A percentile compares a stretch with the other conserved stretches of the same genome.
Conservation (phyloP, 1,284 basidiomycete genomes). For the Ceratobasidium theobromae region DNA sequence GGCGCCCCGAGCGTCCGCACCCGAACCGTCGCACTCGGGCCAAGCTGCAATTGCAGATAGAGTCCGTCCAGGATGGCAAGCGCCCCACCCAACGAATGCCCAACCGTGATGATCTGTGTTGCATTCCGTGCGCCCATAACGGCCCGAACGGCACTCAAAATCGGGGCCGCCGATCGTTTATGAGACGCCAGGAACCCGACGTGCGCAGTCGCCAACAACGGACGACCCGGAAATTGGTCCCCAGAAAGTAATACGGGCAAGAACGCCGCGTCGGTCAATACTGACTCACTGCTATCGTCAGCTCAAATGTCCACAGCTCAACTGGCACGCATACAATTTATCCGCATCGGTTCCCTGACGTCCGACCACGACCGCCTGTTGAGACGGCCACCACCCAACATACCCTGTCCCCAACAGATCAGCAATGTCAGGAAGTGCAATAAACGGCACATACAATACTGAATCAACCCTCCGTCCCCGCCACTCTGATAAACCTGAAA, state of each 20-base stretch:
- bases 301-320: not conserved
- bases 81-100: constrained; percentile 52
- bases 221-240: constrained; percentile 59
- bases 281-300: constrained; percentile 45
- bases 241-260: constrained; percentile 47
- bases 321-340: constrained; percentile 48
- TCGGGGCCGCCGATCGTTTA: constrained; percentile 52
- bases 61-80: constrained; percentile 54
- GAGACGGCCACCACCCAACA: constrained; percentile 44
- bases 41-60: constrained; percentile 52
- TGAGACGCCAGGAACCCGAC: constrained; percentile 58
- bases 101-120: constrained; percentile 46
- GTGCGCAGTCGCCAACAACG: constrained; percentile 54
- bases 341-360: constrained; percentile 44
- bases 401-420: constrained; percentile 41
- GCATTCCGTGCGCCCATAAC: constrained; percentile 48
- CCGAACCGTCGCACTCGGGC: constrained; percentile 44
- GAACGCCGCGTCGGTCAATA: constrained; percentile 58
- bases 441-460: constrained; percentile 48
- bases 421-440: too few relatives aligned
- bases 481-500: constrained; percentile 46
- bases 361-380: constrained; percentile 42
- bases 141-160: constrained; percentile 54
- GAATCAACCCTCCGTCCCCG: constrained; percentile 55
- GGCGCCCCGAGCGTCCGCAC: constrained; percentile 59